Evolutionary conservation across 2,329 filamentous ascomycete genomes (phyloP).

Genomic region (Penicillium italicum): DNA sequence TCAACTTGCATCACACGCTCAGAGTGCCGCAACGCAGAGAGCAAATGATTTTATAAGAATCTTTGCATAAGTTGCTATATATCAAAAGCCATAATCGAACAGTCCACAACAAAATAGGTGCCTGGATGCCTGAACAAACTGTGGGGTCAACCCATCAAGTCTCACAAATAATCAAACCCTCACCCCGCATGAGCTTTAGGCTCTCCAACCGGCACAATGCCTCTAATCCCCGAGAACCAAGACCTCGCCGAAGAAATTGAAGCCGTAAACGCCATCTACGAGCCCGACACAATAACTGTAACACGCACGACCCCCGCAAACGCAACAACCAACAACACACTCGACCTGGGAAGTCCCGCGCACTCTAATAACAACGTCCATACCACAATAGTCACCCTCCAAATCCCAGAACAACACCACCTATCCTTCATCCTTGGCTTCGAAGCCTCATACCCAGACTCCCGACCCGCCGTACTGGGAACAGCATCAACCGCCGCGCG

Average conservation of each 20-base stretch:
- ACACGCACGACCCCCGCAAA: constrained; percentile 23
- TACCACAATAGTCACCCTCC: constrained; percentile 54
- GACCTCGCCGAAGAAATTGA: constrained; percentile 48
- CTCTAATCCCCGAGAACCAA: constrained; percentile 22
- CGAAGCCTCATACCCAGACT: constrained; percentile 68
- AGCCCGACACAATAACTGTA: constrained; percentile 58
- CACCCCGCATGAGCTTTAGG: constrained; percentile 3
- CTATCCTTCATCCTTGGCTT: constrained; percentile 59
- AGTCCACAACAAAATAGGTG: neutral
- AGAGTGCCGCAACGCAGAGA: too few species aligned
- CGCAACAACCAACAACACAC: constrained; percentile 24
- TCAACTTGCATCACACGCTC: too few species aligned
- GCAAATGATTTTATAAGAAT: too few species aligned
- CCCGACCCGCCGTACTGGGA: constrained; percentile 68
- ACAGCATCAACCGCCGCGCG: constrained; percentile 72
- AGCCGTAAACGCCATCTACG: constrained; percentile 57
- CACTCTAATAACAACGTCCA: constrained; percentile 23
- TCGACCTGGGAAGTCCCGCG: constrained; percentile 27
- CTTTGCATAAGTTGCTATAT: neutral
- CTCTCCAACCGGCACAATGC: constrained; percentile 15
- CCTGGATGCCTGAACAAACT: constrained; percentile 14
- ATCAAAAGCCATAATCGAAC: too few species aligned
- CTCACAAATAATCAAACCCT: constrained; percentile 6
- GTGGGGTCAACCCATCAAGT: constrained; percentile 4
- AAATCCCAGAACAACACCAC: constrained; percentile 58